Evolutionary conservation across 1,284 basidiomycete species (phyloP).

Genomic region (Melampsora abietis-canadensis): DNA sequence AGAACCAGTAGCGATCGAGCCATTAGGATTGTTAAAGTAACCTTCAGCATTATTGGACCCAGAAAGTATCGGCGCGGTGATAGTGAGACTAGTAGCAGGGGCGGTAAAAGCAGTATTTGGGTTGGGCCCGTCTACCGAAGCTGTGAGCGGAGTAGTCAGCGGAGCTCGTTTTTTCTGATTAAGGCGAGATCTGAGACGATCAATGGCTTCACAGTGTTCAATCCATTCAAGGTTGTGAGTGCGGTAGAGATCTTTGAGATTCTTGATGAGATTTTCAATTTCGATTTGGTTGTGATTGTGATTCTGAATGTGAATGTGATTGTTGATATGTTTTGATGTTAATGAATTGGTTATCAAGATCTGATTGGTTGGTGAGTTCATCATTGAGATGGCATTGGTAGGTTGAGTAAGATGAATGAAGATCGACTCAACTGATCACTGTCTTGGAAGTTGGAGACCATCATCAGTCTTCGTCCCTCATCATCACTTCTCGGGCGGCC

Average conservation of each 20-base stretch:
- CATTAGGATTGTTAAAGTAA: not conserved
- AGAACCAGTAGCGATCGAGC: not conserved
- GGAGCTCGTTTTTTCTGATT: constrained; percentile 30
- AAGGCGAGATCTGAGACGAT: constrained; percentile 26
- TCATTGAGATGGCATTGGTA: too few relatives aligned
- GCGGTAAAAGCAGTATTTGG: not conserved
- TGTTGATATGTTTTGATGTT: too few relatives aligned
- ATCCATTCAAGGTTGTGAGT: constrained; percentile 35
- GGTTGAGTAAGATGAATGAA: too few relatives aligned
- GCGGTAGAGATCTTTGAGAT: constrained; percentile 29
- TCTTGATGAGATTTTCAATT: not conserved
- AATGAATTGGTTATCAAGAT: too few relatives aligned
- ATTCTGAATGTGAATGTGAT: not conserved
- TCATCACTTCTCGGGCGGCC: too few relatives aligned
- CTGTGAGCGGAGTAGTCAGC: constrained; percentile 8
- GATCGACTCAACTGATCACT: too few relatives aligned
- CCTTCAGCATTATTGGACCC: constrained; percentile 4
- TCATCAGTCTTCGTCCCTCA: too few relatives aligned
- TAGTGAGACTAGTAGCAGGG: not conserved
- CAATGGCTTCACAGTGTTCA: constrained; percentile 43
- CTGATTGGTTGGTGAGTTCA: too few relatives aligned
- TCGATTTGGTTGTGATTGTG: not conserved
- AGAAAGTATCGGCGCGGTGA: not conserved
- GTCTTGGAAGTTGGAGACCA: too few relatives aligned
- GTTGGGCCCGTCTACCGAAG: not conserved